Evolutionary conservation across 2,329 filamentous ascomycete genomes (phyloP), one percentile per base, ranked within the genome.

Genomic region (Monosporascus cannonballus): DNA sequence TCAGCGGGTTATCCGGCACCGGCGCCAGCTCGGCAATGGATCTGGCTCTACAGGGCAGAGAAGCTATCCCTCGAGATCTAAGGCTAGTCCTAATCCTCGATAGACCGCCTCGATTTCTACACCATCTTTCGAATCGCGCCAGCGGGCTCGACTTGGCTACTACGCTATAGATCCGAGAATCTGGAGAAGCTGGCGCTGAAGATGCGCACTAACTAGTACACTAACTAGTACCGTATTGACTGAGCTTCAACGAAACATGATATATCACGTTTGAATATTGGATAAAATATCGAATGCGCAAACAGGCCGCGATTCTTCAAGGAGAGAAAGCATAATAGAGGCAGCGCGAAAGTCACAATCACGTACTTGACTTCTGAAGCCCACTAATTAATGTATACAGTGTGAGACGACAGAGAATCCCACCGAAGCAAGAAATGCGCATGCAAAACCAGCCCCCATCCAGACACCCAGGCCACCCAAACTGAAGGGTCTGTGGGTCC

Each of bases 151-250:
- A 30, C 42, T 46, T 46, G 42, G 42, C 42, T 46, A 46, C 42
- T 46, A 46, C 42, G 42, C 42, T 46, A 46, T 15, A 14, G 42
- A 46, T 46, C 42, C 42, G 42, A 24, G 42, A 46, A 46, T 46
- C 42, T 46, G 42, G 42, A 46, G 42, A 46, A 46, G 42, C 22
- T 46, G 42, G 42, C 42, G 42, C 42, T 25, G 42, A 45, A 46
- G 42, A 46, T 30, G 42, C 24, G 42, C 42, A 46, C 42, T 46
- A 46, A 46, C 25, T 24, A 18, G 38, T 3, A 41, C 17, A n/a
- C 22, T 24, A 46, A 34, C 30, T 46, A 17, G 42, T 24, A 18
- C 24, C 39, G 18, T 20, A 30, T 46, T 14, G 24, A 22, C 42
- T 4, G 25, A 30, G 11, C 30, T 34, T 46, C 20, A 17, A 27